Base-by-base conservation (phyloP, 805 yeast species). In the Saturnispora ahearnii region DNA sequence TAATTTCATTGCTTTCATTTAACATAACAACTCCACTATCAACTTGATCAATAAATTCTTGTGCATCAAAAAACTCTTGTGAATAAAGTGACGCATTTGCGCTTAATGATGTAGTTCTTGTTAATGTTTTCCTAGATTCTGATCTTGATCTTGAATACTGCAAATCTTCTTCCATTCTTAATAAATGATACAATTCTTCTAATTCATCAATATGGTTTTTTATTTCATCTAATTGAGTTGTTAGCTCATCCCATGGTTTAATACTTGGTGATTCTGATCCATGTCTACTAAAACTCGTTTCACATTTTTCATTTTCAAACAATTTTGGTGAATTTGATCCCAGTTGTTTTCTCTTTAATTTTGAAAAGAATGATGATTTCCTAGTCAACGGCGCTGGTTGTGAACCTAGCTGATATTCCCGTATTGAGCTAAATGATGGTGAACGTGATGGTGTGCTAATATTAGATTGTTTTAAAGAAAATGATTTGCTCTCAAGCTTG, bases 41-140 rank as follows among this genome's bases (percentile, higher is more conserved):
- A 55, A 64, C 61, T 21, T 72, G 72, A 46, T 73, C 80, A n/a
- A 75, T 64, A 54, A 70, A 73, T 41, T 84, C 91, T 45, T 73
- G 73, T 1, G 95, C 95, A 67, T 87, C 95, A 59, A 65, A 80
- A 57, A 73, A 81, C 46, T 78, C 81, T 42, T 75, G 77, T 3
- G 76, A 72, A 22, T 75, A 66, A 3, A 76, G 59, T 4, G 76
- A 69, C 5, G 62, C 59, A 2, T 61, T 57, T 3, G 62, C 60
- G 8, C 60, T 48, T 1, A 63, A 62, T 18, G 53, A 40, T 18
- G 53, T 56, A 2, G 62, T 59, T 43, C 68, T 55, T 3, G 60
- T 55, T 22, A 63, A 51, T 6, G 60, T 50, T 34, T 55, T 52
- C 38, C 61, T 53, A 2, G 66, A 55, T 13, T 59, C 53, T 13